Evolutionary conservation across 75 land plant genomes (phyloP), one percentile per base, ranked within the genome.

Genomic region (Isoetes taiwanensis): DNA sequence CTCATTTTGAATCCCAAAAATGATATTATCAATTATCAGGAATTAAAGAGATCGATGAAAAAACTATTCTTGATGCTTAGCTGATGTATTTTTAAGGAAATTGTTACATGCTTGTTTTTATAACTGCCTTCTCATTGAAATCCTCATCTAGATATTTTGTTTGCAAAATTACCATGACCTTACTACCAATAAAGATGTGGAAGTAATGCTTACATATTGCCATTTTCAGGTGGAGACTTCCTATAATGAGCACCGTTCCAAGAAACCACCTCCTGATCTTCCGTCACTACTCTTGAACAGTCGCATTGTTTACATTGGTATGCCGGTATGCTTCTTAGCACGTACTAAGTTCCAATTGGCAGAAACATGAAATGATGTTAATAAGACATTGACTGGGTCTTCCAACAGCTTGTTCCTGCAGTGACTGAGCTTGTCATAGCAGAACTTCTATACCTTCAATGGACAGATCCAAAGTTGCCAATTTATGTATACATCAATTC

Each of bases 401-500:
- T 29, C 2, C 42, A 40, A 60, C 72, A 91, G 98, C 75, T 93
- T 73, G 95, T 93, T 33, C 81, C 98, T 54, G 89, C 88, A 58
- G 85, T 87, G 17, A 81, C 98, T 39, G 95, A 93, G 76, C 90
- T 87, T 26, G 73, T 93, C 16, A 74, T 87, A 58, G 98, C 98
- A 5, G 83, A 93, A 52, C 39, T 93, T 30, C 72, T 84, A 61
- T 93, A 87, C 54, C 63, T 93, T 59, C 89, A 93, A 62, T 83
- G 79, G 75, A 42, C 71, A 81, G 83, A 91, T 72, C 94, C 97
- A 31, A 72, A 68, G 5, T 74, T 75, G 50, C 88, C 97, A 26
- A 81, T 78, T 34, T 86, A 86, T 72, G 42, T 91, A 26, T 91
- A 91, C 59, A 87, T 93, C 42, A 87, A 93, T 57, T 93, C 95